Evolutionary conservation across 78 protist species (phyloP).

Genomic region (Diacronema lutheri): DNA sequence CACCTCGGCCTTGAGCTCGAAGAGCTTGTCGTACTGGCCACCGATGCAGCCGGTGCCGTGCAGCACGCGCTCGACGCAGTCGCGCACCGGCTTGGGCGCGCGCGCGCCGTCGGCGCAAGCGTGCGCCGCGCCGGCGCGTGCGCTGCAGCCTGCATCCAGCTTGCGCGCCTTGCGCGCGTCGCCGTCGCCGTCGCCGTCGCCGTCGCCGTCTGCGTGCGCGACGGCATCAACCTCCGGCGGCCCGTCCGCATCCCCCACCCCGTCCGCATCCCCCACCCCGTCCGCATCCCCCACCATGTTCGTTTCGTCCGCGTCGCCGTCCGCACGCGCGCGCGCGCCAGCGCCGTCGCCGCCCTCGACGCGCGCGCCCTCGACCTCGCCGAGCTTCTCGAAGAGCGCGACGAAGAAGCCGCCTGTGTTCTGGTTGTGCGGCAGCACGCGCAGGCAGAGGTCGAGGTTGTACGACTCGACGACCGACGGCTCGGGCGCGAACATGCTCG

Average conservation of each 20-base stretch:
- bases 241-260: neutral
- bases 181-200: neutral
- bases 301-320: neutral
- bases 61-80: neutral
- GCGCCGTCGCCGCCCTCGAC: neutral
- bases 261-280: neutral
- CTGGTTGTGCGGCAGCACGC: constrained; percentile 60
- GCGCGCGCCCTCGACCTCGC: neutral
- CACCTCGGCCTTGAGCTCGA: neutral
- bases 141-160: no score
- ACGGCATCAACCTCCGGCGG: neutral
- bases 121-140: no score
- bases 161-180: neutral
- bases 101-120: neutral
- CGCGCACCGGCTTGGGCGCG: neutral
- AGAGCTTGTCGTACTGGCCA: neutral
- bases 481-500: constrained; percentile 3
- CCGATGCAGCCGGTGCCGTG: no score
- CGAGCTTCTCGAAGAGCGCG: constrained; percentile 33
- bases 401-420: constrained; percentile 77
- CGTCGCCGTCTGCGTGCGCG: neutral
- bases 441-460: constrained; percentile 18
- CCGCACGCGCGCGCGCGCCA: neutral
- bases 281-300: neutral
- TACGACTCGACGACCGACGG: neutral